Percentiles rank a stretch among this genome's conserved stretches.
Evolutionary conservation across 2,329 filamentous ascomycete species (phyloP).

Genomic region (Fusarium albosuccineum): DNA sequence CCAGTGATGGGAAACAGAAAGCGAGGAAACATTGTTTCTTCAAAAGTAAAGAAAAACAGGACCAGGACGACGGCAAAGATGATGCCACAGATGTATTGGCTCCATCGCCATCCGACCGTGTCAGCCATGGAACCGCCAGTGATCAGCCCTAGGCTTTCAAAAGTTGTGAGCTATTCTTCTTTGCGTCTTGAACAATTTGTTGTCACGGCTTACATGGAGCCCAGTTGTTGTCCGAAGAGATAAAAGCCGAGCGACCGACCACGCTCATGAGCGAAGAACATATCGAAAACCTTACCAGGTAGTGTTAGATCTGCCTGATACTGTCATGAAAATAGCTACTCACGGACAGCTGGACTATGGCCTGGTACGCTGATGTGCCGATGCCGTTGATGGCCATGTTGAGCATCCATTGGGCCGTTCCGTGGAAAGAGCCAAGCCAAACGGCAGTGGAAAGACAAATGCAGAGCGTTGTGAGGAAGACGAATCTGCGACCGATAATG

Average conservation of each 20-base stretch:
- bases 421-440: conserved; percentile 7
- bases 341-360: conserved; percentile 10
- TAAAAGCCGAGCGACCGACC: conserved; percentile 6
- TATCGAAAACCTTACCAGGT: conserved; percentile 3
- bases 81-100: conserved; percentile 7
- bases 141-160: conserved; percentile 5
- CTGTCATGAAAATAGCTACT: not conserved
- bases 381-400: conserved; percentile 13
- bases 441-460: conserved; percentile 9
- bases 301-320: not conserved
- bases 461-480: conserved; percentile 7
- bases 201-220: conserved; percentile 4
- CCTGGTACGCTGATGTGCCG: conserved; percentile 11
- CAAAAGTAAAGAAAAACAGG: conserved; percentile 10
- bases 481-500: conserved; percentile 5
- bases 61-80: conserved; percentile 3
- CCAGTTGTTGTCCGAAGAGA: conserved; percentile 9
- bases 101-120: conserved; percentile 11
- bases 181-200: not conserved
- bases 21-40: conserved; percentile 8
- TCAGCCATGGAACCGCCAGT: conserved; percentile 12
- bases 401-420: conserved; percentile 13
- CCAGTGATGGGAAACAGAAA: conserved; percentile 1
- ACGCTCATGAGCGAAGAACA: conserved; percentile 13
- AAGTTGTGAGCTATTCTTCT: no score